phyloP scores from a whole-genome alignment of 2,329 filamentous ascomycete genomes.

The Colletotrichum cordylinicola region DNA sequence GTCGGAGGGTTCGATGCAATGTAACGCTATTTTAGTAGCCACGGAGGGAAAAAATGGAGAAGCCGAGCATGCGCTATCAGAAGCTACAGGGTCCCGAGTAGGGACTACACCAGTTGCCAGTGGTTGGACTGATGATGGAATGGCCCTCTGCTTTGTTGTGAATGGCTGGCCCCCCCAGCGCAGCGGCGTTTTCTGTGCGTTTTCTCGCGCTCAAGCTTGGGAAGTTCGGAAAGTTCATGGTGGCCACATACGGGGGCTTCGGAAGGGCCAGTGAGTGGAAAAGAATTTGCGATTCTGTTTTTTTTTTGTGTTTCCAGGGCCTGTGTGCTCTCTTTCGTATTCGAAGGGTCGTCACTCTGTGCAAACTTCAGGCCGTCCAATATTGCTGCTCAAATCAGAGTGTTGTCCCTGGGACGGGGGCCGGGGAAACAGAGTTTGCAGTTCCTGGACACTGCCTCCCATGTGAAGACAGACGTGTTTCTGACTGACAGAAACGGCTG shows the following conservation, averaged over 20 bases:
- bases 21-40: constrained; percentile 10
- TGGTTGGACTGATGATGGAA: constrained; percentile 15
- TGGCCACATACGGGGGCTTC: not conserved
- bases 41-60: constrained; percentile 3
- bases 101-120: constrained; percentile 1
- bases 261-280: not conserved
- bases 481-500: constrained; percentile 17
- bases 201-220: constrained; percentile 5
- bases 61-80: constrained; percentile 19
- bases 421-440: constrained; percentile 6
- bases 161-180: not conserved
- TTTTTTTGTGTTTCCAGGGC: not conserved
- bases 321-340: constrained; percentile 7
- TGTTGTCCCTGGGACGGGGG: not conserved
- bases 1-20: constrained; percentile 18
- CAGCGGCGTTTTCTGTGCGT: not conserved
- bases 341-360: not conserved
- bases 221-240: not conserved
- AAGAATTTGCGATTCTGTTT: not conserved
- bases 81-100: constrained; percentile 1
- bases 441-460: constrained; percentile 16
- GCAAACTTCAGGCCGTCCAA: constrained; percentile 11
- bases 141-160: not conserved
- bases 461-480: constrained; percentile 17
- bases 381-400: constrained; percentile 4